Evolutionary conservation across 495 filamentous ascomycete species (phyloP), one percentile per base, ranked within the genome.

Genomic region (Trichoderma erinaceum): DNA sequence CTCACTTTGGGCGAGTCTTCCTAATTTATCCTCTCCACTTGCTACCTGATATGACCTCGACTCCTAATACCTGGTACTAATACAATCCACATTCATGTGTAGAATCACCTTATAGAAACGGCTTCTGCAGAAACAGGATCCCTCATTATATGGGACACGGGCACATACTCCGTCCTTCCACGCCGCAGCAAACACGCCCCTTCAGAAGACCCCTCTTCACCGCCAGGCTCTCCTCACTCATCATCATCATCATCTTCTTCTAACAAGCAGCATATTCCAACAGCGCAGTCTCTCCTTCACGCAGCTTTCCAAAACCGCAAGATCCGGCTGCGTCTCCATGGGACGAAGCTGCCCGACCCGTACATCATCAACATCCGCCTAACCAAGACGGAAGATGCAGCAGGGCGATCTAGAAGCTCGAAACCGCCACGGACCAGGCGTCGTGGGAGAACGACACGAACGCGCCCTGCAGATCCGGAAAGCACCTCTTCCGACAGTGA

Each of bases 111-210:
- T 8, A 84, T 88, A 61, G 88, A 90, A 71, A 87, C 86, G 0
- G 88, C 85, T 8, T 87, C 84, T 3, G 63, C 69, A 13, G 76
- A 77, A 15, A 89, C 86, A 0, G 88, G 88, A 2, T 88, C 85
- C 18, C 77, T 90, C 18, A 81, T 90, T 16, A 87, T 90, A 44
- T 90, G 88, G 88, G 88, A 90, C 68, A 89, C 86, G 0, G 88
- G 88, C 10, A 86, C 87, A 67, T 90, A 90, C 71, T 78, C 81
- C 65, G 70, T 90, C 29, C 77, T 90, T 4, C 81, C 85, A 2
- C 78, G 68, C 5, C 64, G 50, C 29, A 70, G 65, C n/a, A 73
- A 80, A 23, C 71, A 77, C 12, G 67, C 69, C 21, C 65, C 70
- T 18, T 13, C 52, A 11, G 66, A 69, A 0, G 65, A 77, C 64